Evolutionary conservation across 2,329 filamentous ascomycete genomes (phyloP).

Genomic region (Phyllosticta paracitricarpa): DNA sequence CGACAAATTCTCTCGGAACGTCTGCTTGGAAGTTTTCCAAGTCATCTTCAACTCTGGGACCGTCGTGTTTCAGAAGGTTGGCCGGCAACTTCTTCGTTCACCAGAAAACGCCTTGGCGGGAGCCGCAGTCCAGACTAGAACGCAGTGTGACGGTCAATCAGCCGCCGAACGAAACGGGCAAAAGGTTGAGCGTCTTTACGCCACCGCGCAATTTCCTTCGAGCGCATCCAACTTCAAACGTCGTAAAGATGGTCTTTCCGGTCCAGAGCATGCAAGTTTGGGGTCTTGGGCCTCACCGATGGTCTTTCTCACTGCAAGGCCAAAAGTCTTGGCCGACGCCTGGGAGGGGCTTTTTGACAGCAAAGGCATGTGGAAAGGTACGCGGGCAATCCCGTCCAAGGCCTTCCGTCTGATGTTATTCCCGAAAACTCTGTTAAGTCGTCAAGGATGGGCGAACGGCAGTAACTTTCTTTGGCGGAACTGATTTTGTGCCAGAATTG

Average conservation of each 20-base stretch:
- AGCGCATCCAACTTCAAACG: not conserved
- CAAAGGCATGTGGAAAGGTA: not conserved
- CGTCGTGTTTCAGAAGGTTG: not conserved
- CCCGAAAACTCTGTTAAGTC: not conserved
- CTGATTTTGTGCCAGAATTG: not conserved
- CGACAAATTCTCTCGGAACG: too few relatives aligned
- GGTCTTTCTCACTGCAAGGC: not conserved
- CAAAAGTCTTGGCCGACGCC: not conserved
- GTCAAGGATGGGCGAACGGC: not conserved
- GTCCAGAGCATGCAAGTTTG: not conserved
- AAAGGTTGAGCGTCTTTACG: not conserved
- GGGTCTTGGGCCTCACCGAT: not conserved
- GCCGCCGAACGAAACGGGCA: not conserved
- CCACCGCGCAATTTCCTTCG: not conserved
- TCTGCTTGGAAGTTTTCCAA: not conserved
- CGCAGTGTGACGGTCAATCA: not conserved
- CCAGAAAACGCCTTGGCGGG: not conserved
- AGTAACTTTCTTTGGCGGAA: not conserved
- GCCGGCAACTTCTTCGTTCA: not conserved
- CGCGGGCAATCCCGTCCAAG: not conserved
- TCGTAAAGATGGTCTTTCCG: not conserved
- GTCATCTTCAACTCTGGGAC: not conserved
- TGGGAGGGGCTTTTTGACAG: not conserved
- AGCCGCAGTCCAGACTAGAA: not conserved
- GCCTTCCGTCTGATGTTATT: not conserved